Base-by-base conservation (phyloP, 2,329 filamentous ascomycete species). In the Botrytis deweyae region DNA sequence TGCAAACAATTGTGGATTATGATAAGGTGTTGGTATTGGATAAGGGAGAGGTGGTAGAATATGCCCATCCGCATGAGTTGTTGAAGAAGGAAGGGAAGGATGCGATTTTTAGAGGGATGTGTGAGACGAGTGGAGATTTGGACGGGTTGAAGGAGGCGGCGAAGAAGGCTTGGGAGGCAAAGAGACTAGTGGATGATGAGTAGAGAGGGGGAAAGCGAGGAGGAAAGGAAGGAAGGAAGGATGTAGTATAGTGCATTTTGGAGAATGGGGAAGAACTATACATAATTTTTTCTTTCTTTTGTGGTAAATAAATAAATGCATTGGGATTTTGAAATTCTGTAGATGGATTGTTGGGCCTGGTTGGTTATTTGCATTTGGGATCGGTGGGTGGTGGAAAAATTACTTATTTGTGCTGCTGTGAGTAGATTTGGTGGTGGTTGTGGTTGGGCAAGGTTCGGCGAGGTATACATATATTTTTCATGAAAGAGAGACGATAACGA, bases 1-100 rank as follows among this genome's bases (percentile, higher is more conserved):
- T 99, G 76, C 94, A 97, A 81, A 99, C 96, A 0, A 98, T 99
- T 82, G 95, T 96, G 42, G 96, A 99, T 82, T 99, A 98, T 80
- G 96, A 99, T 84, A 97, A 97, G 85, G 95, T 99, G 22, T 86
- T 99, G 25, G 95, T 99, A 20, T 86, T 99, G 7, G 96, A 99
- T 80, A 93, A 95, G 81, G 96, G 96, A 16, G 84, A 88, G 74
- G 92, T 98, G 33, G 88, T 96, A 8, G 95, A 99, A 83, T 99
- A 89, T 81, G 96, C 91, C n/a, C 92, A 97, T 80, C 96, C 96
- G 0, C 94, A 91, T 85, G 90, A 93, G 78, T 85, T 99, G 70
- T 87, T 97, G 76, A 88, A 87, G 80, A 91, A 91, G 78, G 85
- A 92, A 73, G 89, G 88, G 12, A 76, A 75, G 44, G 79, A 78